phyloP scores from a whole-genome alignment of 2,329 filamentous ascomycete species.

The Pezicula radicicola region DNA sequence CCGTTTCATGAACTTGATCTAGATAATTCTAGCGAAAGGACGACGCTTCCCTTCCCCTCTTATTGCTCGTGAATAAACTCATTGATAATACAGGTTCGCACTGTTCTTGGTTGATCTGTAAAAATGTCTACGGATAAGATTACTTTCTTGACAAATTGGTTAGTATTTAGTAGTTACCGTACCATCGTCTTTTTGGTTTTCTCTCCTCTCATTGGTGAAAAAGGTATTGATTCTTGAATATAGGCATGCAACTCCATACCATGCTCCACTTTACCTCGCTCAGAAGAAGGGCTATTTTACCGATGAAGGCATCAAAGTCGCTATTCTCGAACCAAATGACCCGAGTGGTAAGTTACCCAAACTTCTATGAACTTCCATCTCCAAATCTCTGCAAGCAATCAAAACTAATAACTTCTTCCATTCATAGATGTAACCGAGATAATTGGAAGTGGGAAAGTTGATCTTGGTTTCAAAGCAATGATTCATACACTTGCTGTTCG shows the following conservation, averaged over 20 bases:
- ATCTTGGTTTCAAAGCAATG: slow-evolving; percentile 82
- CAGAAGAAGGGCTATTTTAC: slow-evolving; percentile 74
- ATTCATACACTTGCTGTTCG: slow-evolving; percentile 70
- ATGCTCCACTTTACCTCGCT: slow-evolving; percentile 73
- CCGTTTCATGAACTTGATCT: slow-evolving; percentile 77
- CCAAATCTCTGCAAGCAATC: neutral
- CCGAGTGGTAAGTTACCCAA: slow-evolving; percentile 53
- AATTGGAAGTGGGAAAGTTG: slow-evolving; percentile 72
- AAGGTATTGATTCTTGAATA: slow-evolving; percentile 24
- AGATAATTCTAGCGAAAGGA: slow-evolving; percentile 87
- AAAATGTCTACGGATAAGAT: slow-evolving; percentile 80
- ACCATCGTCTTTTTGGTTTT: slow-evolving; percentile 1
- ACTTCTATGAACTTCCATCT: too few species aligned
- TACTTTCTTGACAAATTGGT: slow-evolving; percentile 80
- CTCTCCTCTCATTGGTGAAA: slow-evolving; percentile 1
- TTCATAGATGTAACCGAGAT: slow-evolving; percentile 72
- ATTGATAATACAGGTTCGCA: slow-evolving; percentile 32
- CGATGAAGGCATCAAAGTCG: slow-evolving; percentile 74
- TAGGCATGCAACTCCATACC: slow-evolving; percentile 81
- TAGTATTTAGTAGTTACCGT: slow-evolving; percentile 34
- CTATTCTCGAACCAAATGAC: slow-evolving; percentile 74
- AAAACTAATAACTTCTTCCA: neutral
- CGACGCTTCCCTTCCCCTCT: slow-evolving; percentile 57
- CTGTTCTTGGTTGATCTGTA: slow-evolving; percentile 35
- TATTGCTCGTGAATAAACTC: too few species aligned